A percentile compares a stretch with the other conserved stretches of the same genome.
Evolutionary conservation across 176 grass and related monocot species (phyloP).

Genomic region (Lolium multiflorum): DNA sequence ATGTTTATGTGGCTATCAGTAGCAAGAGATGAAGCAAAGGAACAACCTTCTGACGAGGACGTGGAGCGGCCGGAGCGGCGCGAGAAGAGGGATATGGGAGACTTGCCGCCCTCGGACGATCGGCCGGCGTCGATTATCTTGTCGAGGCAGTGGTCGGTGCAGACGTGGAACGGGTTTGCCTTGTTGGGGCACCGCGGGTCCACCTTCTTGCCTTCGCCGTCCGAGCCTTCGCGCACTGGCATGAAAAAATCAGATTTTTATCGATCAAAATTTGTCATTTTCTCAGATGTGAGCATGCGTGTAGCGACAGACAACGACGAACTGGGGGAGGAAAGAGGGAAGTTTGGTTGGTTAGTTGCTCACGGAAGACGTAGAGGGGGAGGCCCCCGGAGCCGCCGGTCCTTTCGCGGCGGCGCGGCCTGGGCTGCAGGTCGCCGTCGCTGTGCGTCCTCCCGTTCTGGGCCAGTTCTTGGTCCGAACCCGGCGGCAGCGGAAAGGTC

Average conservation of each 20-base stretch:
- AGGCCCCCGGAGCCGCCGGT: slow-evolving; percentile 63
- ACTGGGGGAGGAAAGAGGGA: not conserved
- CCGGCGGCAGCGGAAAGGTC: not conserved
- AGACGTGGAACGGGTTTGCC: slow-evolving; percentile 81
- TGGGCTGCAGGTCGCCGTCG: slow-evolving; percentile 44
- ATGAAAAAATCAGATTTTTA: slow-evolving; percentile 11
- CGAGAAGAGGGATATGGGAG: slow-evolving; percentile 61
- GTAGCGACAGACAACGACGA: no score
- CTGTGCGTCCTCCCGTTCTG: slow-evolving; percentile 63
- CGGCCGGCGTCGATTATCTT: slow-evolving; percentile 52
- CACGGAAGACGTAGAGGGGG: slow-evolving; percentile 79
- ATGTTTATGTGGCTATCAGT: not conserved
- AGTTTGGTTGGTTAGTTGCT: slow-evolving; percentile 23
- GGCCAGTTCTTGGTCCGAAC: not conserved
- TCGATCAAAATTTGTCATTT: not conserved
- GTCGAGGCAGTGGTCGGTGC: slow-evolving; percentile 63
- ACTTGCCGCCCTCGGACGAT: slow-evolving; percentile 50
- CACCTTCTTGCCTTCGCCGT: slow-evolving; percentile 62
- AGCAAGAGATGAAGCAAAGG: slow-evolving; percentile 6
- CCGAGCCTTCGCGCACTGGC: slow-evolving; percentile 57
- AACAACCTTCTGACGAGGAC: slow-evolving; percentile 60
- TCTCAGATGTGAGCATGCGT: not conserved
- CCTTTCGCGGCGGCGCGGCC: slow-evolving; percentile 46
- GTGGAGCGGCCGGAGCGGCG: slow-evolving; percentile 57
- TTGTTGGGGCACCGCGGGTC: slow-evolving; percentile 79